Percentiles rank a stretch among this genome's conserved stretches.
Evolutionary conservation across 2,329 filamentous ascomycete species (phyloP).

Genomic region (Orbilia blumenaviensis): DNA sequence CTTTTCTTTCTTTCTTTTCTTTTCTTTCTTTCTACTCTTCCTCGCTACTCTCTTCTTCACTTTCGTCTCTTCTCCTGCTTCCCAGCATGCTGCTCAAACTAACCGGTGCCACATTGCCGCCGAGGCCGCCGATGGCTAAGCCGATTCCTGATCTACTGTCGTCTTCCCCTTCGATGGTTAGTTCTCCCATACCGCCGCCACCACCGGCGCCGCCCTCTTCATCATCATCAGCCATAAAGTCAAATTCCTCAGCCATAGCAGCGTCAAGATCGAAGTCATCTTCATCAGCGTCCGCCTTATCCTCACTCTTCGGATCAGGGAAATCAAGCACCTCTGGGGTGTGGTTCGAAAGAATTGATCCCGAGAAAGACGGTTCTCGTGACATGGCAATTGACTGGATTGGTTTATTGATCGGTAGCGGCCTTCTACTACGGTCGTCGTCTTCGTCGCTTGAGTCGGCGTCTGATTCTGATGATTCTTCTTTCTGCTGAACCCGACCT

Average conservation of each 20-base stretch:
- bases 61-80: conserved; percentile 29
- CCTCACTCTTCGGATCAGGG: conserved; percentile 45
- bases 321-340: conserved; percentile 42
- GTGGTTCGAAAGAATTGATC: conserved; percentile 39
- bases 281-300: conserved; percentile 36
- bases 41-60: conserved; percentile 47
- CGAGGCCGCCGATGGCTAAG: conserved; percentile 24
- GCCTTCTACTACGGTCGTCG: conserved; percentile 11
- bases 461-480: conserved; percentile 42
- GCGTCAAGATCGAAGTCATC: conserved; percentile 33
- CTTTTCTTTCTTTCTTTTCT: too few relatives aligned
- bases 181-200: conserved; percentile 13
- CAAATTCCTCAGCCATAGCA: conserved; percentile 34
- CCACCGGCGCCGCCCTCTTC: conserved; percentile 5
- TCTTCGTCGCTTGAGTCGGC: conserved; percentile 45
- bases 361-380: conserved; percentile 35
- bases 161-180: conserved; percentile 45
- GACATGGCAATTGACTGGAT: conserved; percentile 39
- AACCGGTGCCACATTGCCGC: not conserved
- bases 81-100: conserved; percentile 35
- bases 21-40: conserved; percentile 41
- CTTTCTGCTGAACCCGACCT: conserved; percentile 6
- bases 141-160: conserved; percentile 27
- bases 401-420: conserved; percentile 31
- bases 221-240: conserved; percentile 27